Evolutionary conservation across 2,329 filamentous ascomycete genomes (phyloP), one percentile per base, ranked within the genome.

Genomic region (Graphiopsis chlorocephala): DNA sequence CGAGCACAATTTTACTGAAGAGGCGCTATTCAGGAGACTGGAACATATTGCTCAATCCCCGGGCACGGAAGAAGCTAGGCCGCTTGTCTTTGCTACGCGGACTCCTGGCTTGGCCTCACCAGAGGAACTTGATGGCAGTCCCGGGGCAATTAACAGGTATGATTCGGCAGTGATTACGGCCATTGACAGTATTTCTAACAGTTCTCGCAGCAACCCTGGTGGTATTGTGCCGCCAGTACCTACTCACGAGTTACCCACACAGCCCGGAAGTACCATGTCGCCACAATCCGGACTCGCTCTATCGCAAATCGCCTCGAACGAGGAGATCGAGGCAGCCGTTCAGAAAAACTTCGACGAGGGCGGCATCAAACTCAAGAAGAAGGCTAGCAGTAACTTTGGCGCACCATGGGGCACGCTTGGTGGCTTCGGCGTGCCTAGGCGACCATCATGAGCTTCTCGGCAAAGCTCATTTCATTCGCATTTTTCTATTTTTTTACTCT

Each of bases 341-440:
- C 71, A 74, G 14, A 61, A 62, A 17, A 62, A 72, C 11, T 73
- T 75, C 47, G 72, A 74, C 29, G 63, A 72, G 56, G 74, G 71
- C 48, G 75, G 75, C 12, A 76, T 77, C 67, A 73, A 70, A 61
- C 68, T 77, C 50, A 76, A 75, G 66, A 76, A 76, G 64, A 77
- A 75, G 61, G 65, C 71, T 1, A 76, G 74, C 58, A 70, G 65
- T 35, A 77, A 77, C 57, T 77, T 77, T 57, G 75, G 75, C 26
- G 72, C 74, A 10, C 75, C 75, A 0, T 74, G 77, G 63, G 75
- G 75, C 6, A 68, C 70, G 48, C 66, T 77, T 28, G 71, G 73
- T n/a, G 72, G 71, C 6, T 73, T 73, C 62, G 72, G 71, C 23
- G 61, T 66, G 26, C 61, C 66, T 57, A 68, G 70, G 53, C 68